Conservation (phyloP, 441 rosid species). For the Corymbia calophylla region DNA sequence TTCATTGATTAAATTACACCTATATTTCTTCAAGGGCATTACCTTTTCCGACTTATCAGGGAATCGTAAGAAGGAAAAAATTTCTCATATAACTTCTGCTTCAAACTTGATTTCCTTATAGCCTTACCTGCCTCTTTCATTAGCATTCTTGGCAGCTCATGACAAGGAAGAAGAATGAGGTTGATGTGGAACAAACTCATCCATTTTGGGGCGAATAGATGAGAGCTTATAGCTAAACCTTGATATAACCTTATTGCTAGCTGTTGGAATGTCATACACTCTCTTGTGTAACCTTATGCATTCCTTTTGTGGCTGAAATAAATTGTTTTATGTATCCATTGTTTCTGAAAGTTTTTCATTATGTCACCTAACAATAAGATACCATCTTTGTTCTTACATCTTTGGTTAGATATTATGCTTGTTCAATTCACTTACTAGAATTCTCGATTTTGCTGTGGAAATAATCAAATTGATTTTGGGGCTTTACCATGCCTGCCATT, state of each 20-base stretch:
- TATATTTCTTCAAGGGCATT: neutral
- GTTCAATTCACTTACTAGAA: neutral
- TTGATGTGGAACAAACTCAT: neutral
- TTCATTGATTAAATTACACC: neutral
- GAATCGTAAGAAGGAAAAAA: neutral
- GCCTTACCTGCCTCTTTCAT: neutral
- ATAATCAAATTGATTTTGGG: neutral
- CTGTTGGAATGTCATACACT: neutral
- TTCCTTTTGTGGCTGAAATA: neutral
- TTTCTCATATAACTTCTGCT: neutral
- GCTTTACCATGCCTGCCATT: neutral
- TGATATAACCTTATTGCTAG: neutral
- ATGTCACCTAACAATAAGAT: neutral
- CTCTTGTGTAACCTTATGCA: neutral
- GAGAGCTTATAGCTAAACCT: neutral
- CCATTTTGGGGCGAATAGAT: neutral
- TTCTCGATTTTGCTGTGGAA: neutral
- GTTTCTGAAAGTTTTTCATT: neutral
- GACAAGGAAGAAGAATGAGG: neutral
- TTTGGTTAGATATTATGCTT: neutral
- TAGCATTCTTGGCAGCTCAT: neutral
- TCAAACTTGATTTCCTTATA: neutral
- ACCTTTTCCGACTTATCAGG: accelerated
- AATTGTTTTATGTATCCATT: neutral
- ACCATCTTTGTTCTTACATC: accelerated